These are phyloP conservation scores for Ophidiomyces ophidiicola DNA, from an alignment of 2,329 filamentous ascomycete genomes.

Conservation along the genomic window DNA sequence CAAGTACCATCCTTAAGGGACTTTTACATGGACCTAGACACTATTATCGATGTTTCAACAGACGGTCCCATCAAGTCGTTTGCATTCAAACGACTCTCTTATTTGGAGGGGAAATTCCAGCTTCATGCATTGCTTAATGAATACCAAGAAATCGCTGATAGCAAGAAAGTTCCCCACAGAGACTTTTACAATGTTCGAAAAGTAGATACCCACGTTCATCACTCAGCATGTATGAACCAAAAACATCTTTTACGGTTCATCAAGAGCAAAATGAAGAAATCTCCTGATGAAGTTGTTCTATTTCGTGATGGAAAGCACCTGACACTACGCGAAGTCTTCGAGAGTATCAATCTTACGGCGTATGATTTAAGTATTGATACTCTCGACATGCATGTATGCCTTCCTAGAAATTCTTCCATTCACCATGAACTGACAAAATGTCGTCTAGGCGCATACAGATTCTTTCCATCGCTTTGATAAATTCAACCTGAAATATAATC, in stretches of 20 bases:
- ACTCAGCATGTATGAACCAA: conserved; percentile 99
- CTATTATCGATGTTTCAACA: conserved; percentile 75
- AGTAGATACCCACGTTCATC: conserved; percentile 96
- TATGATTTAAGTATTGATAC: conserved; percentile 98
- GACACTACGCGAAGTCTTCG: conserved; percentile 84
- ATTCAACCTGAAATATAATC: conserved; percentile 98
- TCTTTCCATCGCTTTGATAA: conserved; percentile 99
- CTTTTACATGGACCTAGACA: conserved; percentile 89
- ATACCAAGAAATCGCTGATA: conserved; percentile 95
- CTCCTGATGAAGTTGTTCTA: conserved; percentile 81
- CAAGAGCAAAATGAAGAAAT: conserved; percentile 99
- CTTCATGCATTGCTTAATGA: conserved; percentile 87
- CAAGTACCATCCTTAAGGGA: conserved; percentile 85
- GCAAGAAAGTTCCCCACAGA: conserved; percentile 90
- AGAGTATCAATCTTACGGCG: conserved; percentile 91
- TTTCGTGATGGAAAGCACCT: conserved; percentile 85
- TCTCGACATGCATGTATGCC: conserved; percentile 86
- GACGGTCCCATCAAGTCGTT: conserved; percentile 96
- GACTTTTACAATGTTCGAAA: conserved; percentile 99
- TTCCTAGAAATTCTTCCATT: background rate
- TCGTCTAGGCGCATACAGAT: conserved; percentile 70
- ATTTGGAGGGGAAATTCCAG: conserved; percentile 94
- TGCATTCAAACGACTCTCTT: conserved; percentile 85
- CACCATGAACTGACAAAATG: conserved; percentile 10
- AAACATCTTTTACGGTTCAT: conserved; percentile 97